Evolutionary conservation across 805 yeast genomes (phyloP).

Genomic region (Kazachstania kunashirensis): DNA sequence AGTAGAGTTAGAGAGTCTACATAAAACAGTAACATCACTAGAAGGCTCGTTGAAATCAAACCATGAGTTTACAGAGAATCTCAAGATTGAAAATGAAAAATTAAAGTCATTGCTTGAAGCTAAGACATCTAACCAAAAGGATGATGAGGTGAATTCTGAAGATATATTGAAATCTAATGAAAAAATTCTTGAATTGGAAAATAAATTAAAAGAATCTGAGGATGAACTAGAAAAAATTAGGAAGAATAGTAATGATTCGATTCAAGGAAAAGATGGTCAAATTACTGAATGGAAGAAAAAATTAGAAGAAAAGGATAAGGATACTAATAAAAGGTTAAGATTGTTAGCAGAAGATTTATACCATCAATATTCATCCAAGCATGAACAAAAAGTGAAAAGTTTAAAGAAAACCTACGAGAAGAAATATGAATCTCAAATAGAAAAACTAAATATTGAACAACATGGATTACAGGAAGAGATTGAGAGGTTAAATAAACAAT

Average conservation of each 20-base stretch:
- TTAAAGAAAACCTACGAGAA: slow-evolving; percentile 50
- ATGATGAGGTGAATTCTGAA: slow-evolving; percentile 6
- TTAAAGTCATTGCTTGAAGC: slow-evolving; percentile 13
- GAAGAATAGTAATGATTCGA: too few species aligned
- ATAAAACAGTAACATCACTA: slow-evolving; percentile 28
- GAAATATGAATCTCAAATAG: slow-evolving; percentile 40
- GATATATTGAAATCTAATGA: background rate
- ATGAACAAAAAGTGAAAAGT: slow-evolving; percentile 57
- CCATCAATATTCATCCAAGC: slow-evolving; percentile 66
- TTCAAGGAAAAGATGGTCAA: too few species aligned
- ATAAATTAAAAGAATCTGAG: too few species aligned
- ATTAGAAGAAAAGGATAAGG: slow-evolving; percentile 34
- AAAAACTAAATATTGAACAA: slow-evolving; percentile 35
- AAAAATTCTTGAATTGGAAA: background rate
- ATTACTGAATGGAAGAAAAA: slow-evolving; percentile 29
- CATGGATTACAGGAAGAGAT: slow-evolving; percentile 42
- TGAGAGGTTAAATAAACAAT: slow-evolving; percentile 39
- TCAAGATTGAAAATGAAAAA: slow-evolving; percentile 23
- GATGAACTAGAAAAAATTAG: too few species aligned
- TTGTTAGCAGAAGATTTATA: slow-evolving; percentile 62
- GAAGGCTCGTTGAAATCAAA: slow-evolving; percentile 25
- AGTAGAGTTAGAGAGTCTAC: slow-evolving; percentile 31
- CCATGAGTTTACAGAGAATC: slow-evolving; percentile 20
- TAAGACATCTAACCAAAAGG: slow-evolving; percentile 13
- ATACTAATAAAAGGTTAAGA: slow-evolving; percentile 45